Evolutionary conservation across 805 yeast species (phyloP).

Genomic region (Kodamaea restingae): DNA sequence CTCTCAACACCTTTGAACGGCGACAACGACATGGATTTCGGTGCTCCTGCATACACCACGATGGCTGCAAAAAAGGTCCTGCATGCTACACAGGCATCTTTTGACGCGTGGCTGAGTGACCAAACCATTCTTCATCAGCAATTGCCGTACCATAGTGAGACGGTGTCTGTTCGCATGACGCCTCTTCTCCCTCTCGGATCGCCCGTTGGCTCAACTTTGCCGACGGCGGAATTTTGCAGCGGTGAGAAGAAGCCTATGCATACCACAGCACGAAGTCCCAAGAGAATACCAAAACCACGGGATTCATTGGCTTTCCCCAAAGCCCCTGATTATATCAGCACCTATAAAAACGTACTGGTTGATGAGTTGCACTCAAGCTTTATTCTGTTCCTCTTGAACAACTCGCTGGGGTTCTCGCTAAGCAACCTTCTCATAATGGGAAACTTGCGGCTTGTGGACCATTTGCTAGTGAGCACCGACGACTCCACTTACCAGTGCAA

Average conservation of each 20-base stretch:
- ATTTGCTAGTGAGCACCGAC: conserved; percentile 21
- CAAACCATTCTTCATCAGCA: neutral
- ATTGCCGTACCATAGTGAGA: neutral
- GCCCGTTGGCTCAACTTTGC: neutral
- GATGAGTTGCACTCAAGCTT: conserved; percentile 28
- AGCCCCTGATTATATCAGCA: neutral
- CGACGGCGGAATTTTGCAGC: too few species aligned
- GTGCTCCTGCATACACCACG: conserved; percentile 1
- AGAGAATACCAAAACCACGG: too few species aligned
- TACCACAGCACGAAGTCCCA: neutral
- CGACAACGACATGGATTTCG: neutral
- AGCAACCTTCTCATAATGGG: conserved; percentile 30
- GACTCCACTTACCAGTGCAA: conserved; percentile 8
- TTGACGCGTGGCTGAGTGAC: too few species aligned
- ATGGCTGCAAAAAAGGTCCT: conserved; percentile 1
- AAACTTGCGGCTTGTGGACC: conserved; percentile 33
- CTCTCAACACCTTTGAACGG: too few species aligned
- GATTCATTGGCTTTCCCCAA: neutral
- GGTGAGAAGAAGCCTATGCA: too few species aligned
- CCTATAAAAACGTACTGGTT: conserved; percentile 18
- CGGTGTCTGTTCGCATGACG: neutral
- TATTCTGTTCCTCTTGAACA: conserved; percentile 25
- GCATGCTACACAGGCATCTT: neutral
- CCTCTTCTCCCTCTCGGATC: neutral
- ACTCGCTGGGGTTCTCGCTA: conserved; percentile 21